Conservation (phyloP, 345 rosid species). For the Moricandia arvensis region DNA sequence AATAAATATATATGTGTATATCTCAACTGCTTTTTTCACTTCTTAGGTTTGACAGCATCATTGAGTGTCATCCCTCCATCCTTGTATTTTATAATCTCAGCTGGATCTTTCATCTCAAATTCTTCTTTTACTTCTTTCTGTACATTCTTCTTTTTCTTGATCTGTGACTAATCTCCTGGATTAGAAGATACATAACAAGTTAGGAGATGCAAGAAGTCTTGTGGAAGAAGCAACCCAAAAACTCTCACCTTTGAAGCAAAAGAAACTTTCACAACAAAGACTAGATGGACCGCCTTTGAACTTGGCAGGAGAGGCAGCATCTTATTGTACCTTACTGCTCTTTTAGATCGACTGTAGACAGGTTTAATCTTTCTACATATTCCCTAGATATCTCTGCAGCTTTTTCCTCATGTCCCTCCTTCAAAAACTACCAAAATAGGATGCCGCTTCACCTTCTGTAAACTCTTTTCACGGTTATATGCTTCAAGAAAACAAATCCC, state of each 20-base stretch:
- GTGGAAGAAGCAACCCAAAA: neutral
- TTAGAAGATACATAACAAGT: slow-evolving; percentile 8
- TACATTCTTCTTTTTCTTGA: slow-evolving; percentile 19
- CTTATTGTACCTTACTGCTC: no score
- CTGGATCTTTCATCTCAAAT: slow-evolving; percentile 18
- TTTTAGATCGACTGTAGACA: slow-evolving; percentile 5
- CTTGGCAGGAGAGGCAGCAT: neutral
- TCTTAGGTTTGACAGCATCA: slow-evolving; percentile 80
- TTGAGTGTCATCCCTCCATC: slow-evolving; percentile 59
- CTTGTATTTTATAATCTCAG: slow-evolving; percentile 28
- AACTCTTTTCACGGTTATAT: slow-evolving; percentile 62
- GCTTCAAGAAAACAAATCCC: slow-evolving; percentile 40
- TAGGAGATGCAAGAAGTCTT: neutral
- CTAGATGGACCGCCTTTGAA: slow-evolving; percentile 26
- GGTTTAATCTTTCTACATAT: slow-evolving; percentile 33
- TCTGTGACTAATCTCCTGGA: neutral
- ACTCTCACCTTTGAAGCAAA: slow-evolving; percentile 30
- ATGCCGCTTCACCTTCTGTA: slow-evolving; percentile 80
- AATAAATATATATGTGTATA: neutral
- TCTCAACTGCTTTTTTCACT: slow-evolving; percentile 47
- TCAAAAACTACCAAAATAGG: slow-evolving; percentile 27
- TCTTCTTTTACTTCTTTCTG: slow-evolving; percentile 18
- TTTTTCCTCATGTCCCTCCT: slow-evolving; percentile 34
- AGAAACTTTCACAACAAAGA: slow-evolving; percentile 22
- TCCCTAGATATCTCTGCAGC: slow-evolving; percentile 29